A percentile compares a stretch with the other conserved stretches of the same genome.
phyloP scores from a whole-genome alignment of 1,284 basidiomycete genomes.

The Cystobasidium slooffiae region DNA sequence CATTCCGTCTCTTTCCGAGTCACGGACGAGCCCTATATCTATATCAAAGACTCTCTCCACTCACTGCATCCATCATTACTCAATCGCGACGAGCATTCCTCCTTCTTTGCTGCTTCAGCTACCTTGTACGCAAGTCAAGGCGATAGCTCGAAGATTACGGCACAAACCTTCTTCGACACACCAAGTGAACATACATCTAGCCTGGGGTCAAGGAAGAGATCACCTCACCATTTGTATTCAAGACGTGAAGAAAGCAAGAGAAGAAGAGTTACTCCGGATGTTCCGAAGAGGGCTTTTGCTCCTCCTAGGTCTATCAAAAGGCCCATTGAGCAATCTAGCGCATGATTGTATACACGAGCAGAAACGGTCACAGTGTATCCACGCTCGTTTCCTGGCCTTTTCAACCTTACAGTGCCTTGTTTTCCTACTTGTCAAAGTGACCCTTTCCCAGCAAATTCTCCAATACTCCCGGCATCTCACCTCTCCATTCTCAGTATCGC shows the following conservation, averaged over 20 bases:
- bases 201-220: constrained; percentile 17
- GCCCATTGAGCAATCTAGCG: background rate
- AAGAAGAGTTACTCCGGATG: constrained; percentile 17
- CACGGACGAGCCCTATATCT: constrained; percentile 17
- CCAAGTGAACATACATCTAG: constrained; percentile 11
- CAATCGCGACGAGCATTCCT: background rate
- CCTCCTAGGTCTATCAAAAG: constrained; percentile 12
- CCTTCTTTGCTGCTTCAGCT: constrained; percentile 30
- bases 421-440: no score
- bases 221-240: constrained; percentile 11
- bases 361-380: background rate
- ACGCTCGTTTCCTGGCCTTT: background rate
- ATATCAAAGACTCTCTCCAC: constrained; percentile 9
- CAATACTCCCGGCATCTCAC: no score
- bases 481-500: no score
- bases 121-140: constrained; percentile 11
- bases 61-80: background rate
- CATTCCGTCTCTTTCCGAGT: constrained; percentile 14
- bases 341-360: no score
- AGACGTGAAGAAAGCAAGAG: constrained; percentile 24
- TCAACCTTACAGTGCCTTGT: no score
- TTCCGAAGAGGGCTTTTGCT: constrained; percentile 1
- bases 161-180: constrained; percentile 20
- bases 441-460: no score
- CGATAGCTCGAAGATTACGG: constrained; percentile 20